phyloP scores from a whole-genome alignment of 1,139 yeast genomes.

The Hyphopichia burtonii region DNA sequence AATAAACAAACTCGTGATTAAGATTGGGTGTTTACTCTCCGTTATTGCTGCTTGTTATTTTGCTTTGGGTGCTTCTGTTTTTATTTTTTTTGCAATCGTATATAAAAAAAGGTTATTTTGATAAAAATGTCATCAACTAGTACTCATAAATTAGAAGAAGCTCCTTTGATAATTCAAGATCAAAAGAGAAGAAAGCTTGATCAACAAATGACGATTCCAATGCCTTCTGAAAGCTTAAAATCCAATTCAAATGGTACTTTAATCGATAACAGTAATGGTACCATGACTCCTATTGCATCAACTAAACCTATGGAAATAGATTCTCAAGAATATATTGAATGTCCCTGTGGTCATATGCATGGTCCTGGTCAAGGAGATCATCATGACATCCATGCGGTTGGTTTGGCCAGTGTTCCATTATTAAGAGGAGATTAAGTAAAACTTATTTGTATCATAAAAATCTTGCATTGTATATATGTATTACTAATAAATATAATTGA shows the following conservation, averaged over 20 bases:
- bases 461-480: too few species aligned
- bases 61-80: too few species aligned
- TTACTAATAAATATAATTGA: too few species aligned
- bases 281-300: conserved; percentile 7
- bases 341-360: conserved; percentile 38
- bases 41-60: too few species aligned
- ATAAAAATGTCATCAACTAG: neutral
- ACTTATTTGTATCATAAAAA: neutral
- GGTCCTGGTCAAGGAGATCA: conserved; percentile 33
- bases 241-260: neutral
- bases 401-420: conserved; percentile 23
- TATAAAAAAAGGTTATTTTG: neutral
- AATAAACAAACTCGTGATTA: too few species aligned
- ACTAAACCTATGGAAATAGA: conserved; percentile 3
- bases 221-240: neutral
- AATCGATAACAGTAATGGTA: conserved; percentile 6
- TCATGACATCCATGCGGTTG: conserved; percentile 31
- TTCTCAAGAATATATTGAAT: conserved; percentile 15
- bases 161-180: neutral
- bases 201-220: neutral
- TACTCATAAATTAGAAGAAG: neutral
- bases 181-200: neutral
- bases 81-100: too few species aligned
- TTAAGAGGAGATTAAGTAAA: conserved; percentile 30
- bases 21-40: too few species aligned